Conservation (phyloP, 768 basidiomycete species). For the Xerocomellus intermedius region DNA sequence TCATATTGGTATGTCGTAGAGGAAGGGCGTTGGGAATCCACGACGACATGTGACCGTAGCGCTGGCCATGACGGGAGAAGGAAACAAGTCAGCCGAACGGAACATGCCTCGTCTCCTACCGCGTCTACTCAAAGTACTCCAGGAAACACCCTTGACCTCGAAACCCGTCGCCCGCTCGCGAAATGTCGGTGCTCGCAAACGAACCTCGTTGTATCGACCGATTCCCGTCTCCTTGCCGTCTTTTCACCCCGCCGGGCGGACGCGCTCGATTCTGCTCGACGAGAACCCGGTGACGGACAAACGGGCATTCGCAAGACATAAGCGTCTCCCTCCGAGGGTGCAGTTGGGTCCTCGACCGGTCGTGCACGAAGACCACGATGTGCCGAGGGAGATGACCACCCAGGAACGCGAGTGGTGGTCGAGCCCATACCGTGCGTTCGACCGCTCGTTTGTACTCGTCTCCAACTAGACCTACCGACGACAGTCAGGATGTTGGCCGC, state of each 20-base stretch:
- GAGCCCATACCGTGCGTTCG: constrained; percentile 66
- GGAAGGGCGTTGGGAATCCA: constrained; percentile 27
- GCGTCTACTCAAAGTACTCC: constrained; percentile 51
- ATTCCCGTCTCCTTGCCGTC: constrained; percentile 39
- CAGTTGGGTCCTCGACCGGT: constrained; percentile 30
- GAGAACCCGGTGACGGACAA: constrained; percentile 57
- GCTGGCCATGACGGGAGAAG: not conserved
- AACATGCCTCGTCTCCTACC: constrained; percentile 73
- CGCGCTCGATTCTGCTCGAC: constrained; percentile 62
- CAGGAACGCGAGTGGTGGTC: constrained; percentile 69
- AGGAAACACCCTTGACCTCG: constrained; percentile 21
- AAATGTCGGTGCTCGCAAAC: constrained; percentile 11
- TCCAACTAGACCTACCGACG: not conserved
- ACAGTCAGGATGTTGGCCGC: constrained; percentile 71
- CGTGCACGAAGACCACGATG: constrained; percentile 30
- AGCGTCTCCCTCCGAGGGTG: constrained; percentile 52
- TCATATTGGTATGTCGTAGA: constrained; percentile 20
- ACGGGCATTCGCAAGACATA: constrained; percentile 51
- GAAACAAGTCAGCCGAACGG: not conserved
- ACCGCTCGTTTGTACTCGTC: not conserved
- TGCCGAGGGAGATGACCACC: constrained; percentile 55
- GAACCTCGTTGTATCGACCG: constrained; percentile 37
- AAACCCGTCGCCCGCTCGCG: constrained; percentile 13
- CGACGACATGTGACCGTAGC: constrained; percentile 22
- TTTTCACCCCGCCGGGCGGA: constrained; percentile 41